These are phyloP conservation scores for Acorus gramineus DNA, from an alignment of 106 monocot species.

Conservation along the genomic window DNA sequence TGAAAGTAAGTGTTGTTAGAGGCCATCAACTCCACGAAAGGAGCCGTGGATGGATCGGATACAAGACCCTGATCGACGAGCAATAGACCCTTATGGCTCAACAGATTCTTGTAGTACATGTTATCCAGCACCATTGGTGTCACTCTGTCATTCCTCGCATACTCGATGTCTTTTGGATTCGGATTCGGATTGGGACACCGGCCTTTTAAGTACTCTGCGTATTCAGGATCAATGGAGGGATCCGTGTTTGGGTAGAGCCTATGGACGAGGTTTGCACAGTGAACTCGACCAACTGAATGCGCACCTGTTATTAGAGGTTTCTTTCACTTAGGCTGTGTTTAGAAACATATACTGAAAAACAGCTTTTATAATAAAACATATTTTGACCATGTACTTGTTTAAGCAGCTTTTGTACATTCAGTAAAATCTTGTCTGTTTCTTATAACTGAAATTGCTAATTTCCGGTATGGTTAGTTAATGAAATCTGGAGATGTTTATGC, in stretches of 20 bases:
- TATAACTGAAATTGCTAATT: too few species aligned
- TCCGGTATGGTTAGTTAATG: too few species aligned
- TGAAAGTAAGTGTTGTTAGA: slow-evolving; percentile 42
- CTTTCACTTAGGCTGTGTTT: too few species aligned
- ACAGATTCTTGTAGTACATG: slow-evolving; percentile 51
- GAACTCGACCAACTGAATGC: slow-evolving; percentile 58
- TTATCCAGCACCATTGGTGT: slow-evolving; percentile 64
- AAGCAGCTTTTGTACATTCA: neutral
- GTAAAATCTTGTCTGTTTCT: too few species aligned
- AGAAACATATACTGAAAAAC: too few species aligned
- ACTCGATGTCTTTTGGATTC: slow-evolving; percentile 27
- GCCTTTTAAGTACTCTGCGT: slow-evolving; percentile 26
- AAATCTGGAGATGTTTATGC: too few species aligned
- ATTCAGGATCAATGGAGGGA: slow-evolving; percentile 37
- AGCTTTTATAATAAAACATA: too few species aligned
- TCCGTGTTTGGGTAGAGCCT: slow-evolving; percentile 48
- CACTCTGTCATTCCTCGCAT: slow-evolving; percentile 42
- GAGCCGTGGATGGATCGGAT: slow-evolving; percentile 21
- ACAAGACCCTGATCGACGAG: slow-evolving; percentile 46
- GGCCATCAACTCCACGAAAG: slow-evolving; percentile 33
- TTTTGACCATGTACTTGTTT: too few species aligned
- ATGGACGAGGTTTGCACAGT: slow-evolving; percentile 43
- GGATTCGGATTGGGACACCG: slow-evolving; percentile 40
- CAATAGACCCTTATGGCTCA: slow-evolving; percentile 43
- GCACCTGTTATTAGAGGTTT: slow-evolving; percentile 19